Percentiles rank a stretch among this genome's conserved stretches.
Conservation (phyloP, 441 rosid species). For the Populus trichocarpa region DNA sequence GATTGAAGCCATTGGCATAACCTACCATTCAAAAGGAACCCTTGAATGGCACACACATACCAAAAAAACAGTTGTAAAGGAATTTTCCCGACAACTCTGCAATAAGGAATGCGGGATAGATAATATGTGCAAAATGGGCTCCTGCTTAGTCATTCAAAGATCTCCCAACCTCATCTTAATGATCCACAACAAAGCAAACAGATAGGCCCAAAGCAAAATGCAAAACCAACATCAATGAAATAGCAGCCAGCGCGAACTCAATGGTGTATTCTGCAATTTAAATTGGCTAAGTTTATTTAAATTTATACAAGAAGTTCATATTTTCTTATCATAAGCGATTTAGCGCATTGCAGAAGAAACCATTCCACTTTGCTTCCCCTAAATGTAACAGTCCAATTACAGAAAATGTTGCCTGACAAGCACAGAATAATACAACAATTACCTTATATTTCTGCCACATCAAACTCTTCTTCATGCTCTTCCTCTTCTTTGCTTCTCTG, state of each 20-base stretch:
- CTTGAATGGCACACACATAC: neutral
- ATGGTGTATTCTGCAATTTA: neutral
- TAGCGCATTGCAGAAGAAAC: slow-evolving; percentile 8
- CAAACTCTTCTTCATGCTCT: slow-evolving; percentile 45
- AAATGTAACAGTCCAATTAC: slow-evolving; percentile 1
- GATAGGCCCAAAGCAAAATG: neutral
- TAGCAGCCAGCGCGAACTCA: neutral
- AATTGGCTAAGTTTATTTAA: slow-evolving; percentile 2
- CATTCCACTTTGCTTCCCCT: slow-evolving; percentile 5
- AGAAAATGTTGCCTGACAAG: neutral
- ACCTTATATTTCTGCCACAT: slow-evolving; percentile 53
- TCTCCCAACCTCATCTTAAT: neutral
- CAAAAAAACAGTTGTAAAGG: neutral
- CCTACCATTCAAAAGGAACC: neutral
- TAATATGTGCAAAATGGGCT: neutral
- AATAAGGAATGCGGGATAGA: neutral
- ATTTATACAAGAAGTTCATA: slow-evolving; percentile 11
- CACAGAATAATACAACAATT: neutral
- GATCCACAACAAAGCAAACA: neutral
- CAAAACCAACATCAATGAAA: neutral
- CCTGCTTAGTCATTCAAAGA: neutral
- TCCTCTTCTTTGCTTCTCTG: slow-evolving; percentile 47
- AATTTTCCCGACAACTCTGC: neutral
- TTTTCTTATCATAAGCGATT: neutral
- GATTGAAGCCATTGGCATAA: neutral